Percentiles rank a stretch among this genome's conserved stretches.
phyloP scores from a whole-genome alignment of 768 basidiomycete genomes.

The Amanita brunnescens region DNA sequence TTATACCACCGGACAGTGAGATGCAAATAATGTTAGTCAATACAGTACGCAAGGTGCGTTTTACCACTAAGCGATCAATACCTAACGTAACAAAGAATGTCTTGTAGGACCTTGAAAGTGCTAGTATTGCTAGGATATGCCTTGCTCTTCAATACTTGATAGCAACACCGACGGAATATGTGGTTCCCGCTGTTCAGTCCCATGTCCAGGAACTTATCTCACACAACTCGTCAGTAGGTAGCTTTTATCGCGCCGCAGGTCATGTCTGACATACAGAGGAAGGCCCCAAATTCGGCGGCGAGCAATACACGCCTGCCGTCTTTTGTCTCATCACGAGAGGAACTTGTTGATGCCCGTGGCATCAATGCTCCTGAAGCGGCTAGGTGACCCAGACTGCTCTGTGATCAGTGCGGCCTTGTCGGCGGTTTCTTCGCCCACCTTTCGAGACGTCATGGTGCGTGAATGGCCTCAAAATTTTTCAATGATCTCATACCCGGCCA shows the following conservation, averaged over 20 bases:
- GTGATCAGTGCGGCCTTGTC: slow-evolving; percentile 41
- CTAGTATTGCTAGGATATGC: slow-evolving; percentile 46
- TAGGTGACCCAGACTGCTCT: slow-evolving; percentile 33
- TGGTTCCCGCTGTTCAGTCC: slow-evolving; percentile 67
- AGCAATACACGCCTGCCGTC: slow-evolving; percentile 48
- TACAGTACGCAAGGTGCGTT: slow-evolving; percentile 66
- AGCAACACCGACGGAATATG: slow-evolving; percentile 49
- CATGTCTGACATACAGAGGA: slow-evolving; percentile 8
- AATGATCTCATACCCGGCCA: neutral
- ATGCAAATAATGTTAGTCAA: slow-evolving; percentile 80
- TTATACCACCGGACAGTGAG: slow-evolving; percentile 64
- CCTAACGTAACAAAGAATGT: neutral
- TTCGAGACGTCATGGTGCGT: neutral
- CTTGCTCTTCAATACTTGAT: slow-evolving; percentile 68
- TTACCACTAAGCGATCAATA: neutral
- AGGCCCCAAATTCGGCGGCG: slow-evolving; percentile 57
- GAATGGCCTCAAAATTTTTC: neutral
- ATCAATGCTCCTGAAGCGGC: slow-evolving; percentile 27
- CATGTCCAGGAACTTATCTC: slow-evolving; percentile 58
- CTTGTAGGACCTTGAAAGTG: slow-evolving; percentile 62
- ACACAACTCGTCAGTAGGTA: slow-evolving; percentile 65
- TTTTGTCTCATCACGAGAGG: slow-evolving; percentile 37
- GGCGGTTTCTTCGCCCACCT: slow-evolving; percentile 9
- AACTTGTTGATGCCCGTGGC: slow-evolving; percentile 37
- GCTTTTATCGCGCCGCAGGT: slow-evolving; percentile 7